Conservation (phyloP, 1,284 basidiomycete species). For the Microbotryum scabiosae region DNA sequence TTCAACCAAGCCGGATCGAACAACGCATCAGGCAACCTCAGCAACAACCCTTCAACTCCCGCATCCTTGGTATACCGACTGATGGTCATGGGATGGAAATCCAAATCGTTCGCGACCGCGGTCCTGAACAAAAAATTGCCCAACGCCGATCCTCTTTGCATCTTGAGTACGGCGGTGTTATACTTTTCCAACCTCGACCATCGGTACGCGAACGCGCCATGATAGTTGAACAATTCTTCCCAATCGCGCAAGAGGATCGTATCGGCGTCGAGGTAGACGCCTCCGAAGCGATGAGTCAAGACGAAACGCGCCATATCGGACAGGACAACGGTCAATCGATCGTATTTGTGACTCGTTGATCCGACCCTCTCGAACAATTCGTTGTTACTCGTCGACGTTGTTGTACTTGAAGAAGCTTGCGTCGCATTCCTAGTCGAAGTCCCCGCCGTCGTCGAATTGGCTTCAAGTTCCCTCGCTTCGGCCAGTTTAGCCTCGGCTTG, state of each 20-base stretch:
- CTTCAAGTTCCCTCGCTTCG: constrained; percentile 19
- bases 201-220: constrained; percentile 75
- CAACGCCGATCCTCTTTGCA: constrained; percentile 71
- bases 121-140: constrained; percentile 75
- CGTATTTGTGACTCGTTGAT: constrained; percentile 65
- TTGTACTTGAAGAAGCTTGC: too few relatives aligned
- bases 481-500: constrained; percentile 28
- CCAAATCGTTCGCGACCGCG: constrained; percentile 70
- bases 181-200: constrained; percentile 74
- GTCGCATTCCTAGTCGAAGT: too few relatives aligned
- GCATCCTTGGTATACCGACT: constrained; percentile 71
- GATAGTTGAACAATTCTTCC: constrained; percentile 83
- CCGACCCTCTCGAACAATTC: constrained; percentile 63
- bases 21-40: constrained; percentile 70
- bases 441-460: constrained; percentile 1
- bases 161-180: constrained; percentile 74
- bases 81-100: constrained; percentile 81
- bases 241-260: constrained; percentile 80
- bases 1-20: constrained; percentile 83
- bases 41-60: constrained; percentile 58
- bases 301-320: constrained; percentile 83
- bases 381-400: constrained; percentile 44
- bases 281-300: constrained; percentile 73
- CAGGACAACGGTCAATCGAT: constrained; percentile 68
- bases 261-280: constrained; percentile 78